These are phyloP conservation scores for Pyronema domesticum DNA, from an alignment of 495 filamentous ascomycete genomes.

Conservation along the genomic window DNA sequence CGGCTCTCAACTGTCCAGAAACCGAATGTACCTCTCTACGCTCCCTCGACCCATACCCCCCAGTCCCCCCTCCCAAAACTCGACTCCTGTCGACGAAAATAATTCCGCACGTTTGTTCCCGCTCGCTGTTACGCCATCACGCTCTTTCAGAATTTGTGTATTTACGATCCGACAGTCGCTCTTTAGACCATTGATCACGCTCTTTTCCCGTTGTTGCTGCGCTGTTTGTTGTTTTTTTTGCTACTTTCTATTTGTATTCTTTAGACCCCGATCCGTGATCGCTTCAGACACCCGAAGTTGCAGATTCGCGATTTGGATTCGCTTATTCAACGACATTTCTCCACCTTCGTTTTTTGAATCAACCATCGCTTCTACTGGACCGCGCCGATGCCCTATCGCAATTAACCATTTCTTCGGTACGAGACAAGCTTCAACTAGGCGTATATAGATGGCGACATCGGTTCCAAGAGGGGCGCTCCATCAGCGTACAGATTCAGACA, in stretches of 20 bases:
- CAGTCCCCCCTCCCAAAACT: not conserved
- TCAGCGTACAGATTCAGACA: slow-evolving; percentile 23
- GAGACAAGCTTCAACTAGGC: too few relatives aligned
- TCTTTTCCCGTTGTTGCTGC: not conserved
- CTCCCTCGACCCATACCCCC: not conserved
- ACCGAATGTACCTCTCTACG: not conserved
- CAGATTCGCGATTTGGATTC: too few relatives aligned
- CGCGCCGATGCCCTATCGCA: too few relatives aligned
- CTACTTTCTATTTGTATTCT: too few relatives aligned
- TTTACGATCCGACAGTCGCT: not conserved
- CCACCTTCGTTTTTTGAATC: too few relatives aligned
- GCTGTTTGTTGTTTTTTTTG: too few relatives aligned
- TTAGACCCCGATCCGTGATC: too few relatives aligned
- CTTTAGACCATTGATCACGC: not conserved
- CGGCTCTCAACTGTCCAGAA: not conserved
- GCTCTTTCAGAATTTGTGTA: not conserved
- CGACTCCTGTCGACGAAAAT: not conserved
- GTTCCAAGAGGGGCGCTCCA: slow-evolving; percentile 8
- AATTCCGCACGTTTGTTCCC: not conserved
- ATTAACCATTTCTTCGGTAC: too few relatives aligned
- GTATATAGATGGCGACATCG: too few relatives aligned
- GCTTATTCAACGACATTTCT: too few relatives aligned
- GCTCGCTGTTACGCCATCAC: not conserved
- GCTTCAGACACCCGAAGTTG: too few relatives aligned
- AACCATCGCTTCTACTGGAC: too few relatives aligned